Evolutionary conservation across 768 basidiomycete genomes (phyloP).

Genomic region (Tephrocybe sp.): DNA sequence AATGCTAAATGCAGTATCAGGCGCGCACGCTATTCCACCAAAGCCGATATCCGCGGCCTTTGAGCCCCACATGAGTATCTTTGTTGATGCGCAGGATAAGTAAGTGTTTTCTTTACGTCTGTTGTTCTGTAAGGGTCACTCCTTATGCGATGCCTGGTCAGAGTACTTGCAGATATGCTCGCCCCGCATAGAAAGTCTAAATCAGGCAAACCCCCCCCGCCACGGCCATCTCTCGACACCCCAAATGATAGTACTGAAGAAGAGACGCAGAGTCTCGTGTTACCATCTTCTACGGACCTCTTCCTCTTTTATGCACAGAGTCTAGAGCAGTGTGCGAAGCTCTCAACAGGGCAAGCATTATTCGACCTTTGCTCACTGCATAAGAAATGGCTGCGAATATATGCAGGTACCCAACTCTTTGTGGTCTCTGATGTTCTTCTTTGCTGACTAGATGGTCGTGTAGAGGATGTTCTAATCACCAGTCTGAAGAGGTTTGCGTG

Average conservation of each 20-base stretch:
- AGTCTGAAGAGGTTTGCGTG: conserved; percentile 65
- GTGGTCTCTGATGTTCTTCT: not conserved
- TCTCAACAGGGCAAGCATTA: conserved; percentile 82
- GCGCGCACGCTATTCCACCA: conserved; percentile 48
- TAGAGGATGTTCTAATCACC: conserved; percentile 84
- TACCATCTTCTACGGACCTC: conserved; percentile 92
- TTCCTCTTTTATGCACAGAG: conserved; percentile 98
- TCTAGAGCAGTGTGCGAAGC: conserved; percentile 89
- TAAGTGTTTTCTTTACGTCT: conserved; percentile 29
- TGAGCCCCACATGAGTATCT: conserved; percentile 89
- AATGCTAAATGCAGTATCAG: conserved; percentile 56
- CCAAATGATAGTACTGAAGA: conserved; percentile 43
- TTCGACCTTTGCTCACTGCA: conserved; percentile 81
- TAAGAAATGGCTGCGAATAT: conserved; percentile 93
- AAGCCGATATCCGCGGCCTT: conserved; percentile 87
- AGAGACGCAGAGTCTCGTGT: conserved; percentile 59
- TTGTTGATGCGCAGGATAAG: conserved; percentile 97
- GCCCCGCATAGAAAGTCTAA: conserved; percentile 68
- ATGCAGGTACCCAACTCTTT: conserved; percentile 64
- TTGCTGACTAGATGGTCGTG: conserved; percentile 12
- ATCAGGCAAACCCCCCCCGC: conserved; percentile 34
- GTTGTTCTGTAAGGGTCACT: not conserved
- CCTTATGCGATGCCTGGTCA: conserved; percentile 31
- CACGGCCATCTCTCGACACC: conserved; percentile 69
- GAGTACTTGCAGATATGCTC: conserved; percentile 89